These are phyloP conservation scores for Flueggea neowawraea DNA, from an alignment of 441 rosid species.

Conservation along the genomic window DNA sequence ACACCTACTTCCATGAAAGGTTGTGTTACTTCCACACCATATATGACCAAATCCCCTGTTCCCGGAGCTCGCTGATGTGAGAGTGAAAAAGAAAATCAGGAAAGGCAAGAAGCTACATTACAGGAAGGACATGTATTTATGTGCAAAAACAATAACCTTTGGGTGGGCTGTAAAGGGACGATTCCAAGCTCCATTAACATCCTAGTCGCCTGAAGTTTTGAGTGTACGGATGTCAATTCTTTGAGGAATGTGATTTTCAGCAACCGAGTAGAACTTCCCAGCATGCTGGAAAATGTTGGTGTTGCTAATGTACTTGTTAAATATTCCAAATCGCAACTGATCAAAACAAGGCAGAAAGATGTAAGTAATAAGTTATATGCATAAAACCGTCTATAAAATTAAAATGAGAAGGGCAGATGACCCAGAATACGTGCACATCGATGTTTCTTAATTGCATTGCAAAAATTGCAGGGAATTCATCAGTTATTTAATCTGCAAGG, in stretches of 20 bases:
- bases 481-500: neutral
- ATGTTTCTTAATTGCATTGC: too few species aligned
- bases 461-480: too few species aligned
- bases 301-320: conserved; percentile 44
- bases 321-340: conserved; percentile 44
- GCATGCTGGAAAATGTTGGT: conserved; percentile 51
- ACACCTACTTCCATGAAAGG: conserved; percentile 54
- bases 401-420: too few species aligned
- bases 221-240: conserved; percentile 42
- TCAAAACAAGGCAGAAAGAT: too few species aligned
- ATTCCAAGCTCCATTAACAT: conserved; percentile 43
- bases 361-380: too few species aligned
- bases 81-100: neutral
- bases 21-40: conserved; percentile 35
- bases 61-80: conserved; percentile 34
- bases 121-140: too few species aligned
- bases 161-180: conserved; percentile 51
- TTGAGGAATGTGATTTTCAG: conserved; percentile 55
- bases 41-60: conserved; percentile 42
- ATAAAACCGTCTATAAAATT: too few species aligned
- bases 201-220: conserved; percentile 39
- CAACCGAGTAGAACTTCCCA: conserved; percentile 41
- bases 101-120: neutral
- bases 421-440: too few species aligned
- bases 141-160: conserved; percentile 24